Conservation (phyloP, 78 protist species). For the Tieghemostelium lacteum region DNA sequence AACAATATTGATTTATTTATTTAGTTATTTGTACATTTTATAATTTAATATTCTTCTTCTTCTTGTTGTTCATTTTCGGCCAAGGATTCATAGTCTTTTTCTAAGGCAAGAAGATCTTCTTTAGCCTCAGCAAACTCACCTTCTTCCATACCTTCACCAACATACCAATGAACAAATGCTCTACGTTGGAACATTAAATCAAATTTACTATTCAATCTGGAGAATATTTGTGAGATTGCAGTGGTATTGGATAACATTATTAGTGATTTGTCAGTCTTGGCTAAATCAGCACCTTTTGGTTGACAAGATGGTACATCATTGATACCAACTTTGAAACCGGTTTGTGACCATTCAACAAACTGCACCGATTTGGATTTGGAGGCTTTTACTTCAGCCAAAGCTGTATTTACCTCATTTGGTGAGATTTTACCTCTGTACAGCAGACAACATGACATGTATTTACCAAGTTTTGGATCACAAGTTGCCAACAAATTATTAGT, state of each 20-base stretch:
- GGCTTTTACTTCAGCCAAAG: conserved; percentile 92
- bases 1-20: no score
- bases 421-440: conserved; percentile 96
- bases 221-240: conserved; percentile 95
- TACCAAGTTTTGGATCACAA: conserved; percentile 96
- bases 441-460: conserved; percentile 96
- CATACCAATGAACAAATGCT: conserved; percentile 97
- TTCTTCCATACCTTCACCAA: conserved; percentile 99
- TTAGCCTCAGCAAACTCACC: conserved; percentile 98
- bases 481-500: conserved; percentile 94
- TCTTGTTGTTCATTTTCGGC: conserved; percentile 3
- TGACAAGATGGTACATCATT: conserved; percentile 92
- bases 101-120: conserved; percentile 96
- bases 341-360: conserved; percentile 98
- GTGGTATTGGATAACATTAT: conserved; percentile 95
- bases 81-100: conserved; percentile 56
- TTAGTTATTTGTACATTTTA: not conserved
- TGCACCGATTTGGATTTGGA: conserved; percentile 89
- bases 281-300: conserved; percentile 90
- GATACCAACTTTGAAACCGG: conserved; percentile 97
- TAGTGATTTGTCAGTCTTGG: conserved; percentile 89
- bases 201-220: conserved; percentile 94
- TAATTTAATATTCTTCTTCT: not conserved
- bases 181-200: conserved; percentile 99
- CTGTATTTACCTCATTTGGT: conserved; percentile 90